These are phyloP conservation scores for Podila clonocystis DNA, from an alignment of 192 early-diverging fungal species.

Conservation along the genomic window DNA sequence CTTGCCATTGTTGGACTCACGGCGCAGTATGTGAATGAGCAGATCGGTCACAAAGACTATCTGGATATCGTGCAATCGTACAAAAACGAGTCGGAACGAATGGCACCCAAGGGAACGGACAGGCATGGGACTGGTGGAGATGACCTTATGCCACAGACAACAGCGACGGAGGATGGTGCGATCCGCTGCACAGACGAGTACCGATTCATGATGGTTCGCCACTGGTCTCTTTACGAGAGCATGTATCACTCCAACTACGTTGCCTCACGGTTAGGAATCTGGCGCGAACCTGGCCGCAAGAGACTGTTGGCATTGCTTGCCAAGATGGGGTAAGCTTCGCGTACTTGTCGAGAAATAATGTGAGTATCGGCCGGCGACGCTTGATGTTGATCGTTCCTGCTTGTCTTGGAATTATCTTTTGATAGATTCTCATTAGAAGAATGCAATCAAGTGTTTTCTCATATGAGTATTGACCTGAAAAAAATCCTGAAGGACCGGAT, in stretches of 20 bases:
- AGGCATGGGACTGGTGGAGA: background rate
- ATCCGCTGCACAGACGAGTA: constrained; percentile 83
- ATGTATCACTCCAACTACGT: constrained; percentile 92
- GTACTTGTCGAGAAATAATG: background rate
- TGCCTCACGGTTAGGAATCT: constrained; percentile 85
- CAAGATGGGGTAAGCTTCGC: constrained; percentile 80
- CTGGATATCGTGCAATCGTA: constrained; percentile 64
- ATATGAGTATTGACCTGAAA: constrained; percentile 84
- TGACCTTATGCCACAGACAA: background rate
- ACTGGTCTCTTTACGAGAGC: constrained; percentile 91
- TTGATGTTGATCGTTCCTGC: background rate
- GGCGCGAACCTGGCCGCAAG: constrained; percentile 85
- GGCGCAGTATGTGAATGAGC: constrained; percentile 80
- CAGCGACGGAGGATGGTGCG: constrained; percentile 56
- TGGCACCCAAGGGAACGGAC: constrained; percentile 31
- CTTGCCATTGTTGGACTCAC: constrained; percentile 84
- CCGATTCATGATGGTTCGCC: constrained; percentile 84
- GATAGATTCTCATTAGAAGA: constrained; percentile 83
- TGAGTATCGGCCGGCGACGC: too few relatives aligned
- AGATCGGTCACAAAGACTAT: constrained; percentile 77
- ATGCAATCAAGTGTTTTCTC: constrained; percentile 76
- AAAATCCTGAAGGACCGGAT: constrained; percentile 72
- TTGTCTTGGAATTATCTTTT: background rate
- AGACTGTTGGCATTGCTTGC: constrained; percentile 85
- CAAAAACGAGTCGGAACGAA: constrained; percentile 77